These are phyloP conservation scores for Priceomyces fermenticarens DNA, from an alignment of 805 yeast genomes.

Conservation along the genomic window DNA sequence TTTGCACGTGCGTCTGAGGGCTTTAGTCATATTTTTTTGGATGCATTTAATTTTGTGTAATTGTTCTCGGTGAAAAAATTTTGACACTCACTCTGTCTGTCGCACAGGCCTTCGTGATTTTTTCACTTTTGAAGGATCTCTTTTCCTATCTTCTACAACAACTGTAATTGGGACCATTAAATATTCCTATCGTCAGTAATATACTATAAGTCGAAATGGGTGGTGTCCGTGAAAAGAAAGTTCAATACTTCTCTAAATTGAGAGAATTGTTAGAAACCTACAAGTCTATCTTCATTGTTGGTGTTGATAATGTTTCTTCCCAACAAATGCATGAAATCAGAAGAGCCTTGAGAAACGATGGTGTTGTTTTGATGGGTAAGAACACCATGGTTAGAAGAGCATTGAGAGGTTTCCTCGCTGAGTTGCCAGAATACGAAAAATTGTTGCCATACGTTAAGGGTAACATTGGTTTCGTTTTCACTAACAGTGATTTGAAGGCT, in stretches of 20 bases:
- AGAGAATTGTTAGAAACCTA: conserved; percentile 93
- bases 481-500: conserved; percentile 89
- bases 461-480: conserved; percentile 99
- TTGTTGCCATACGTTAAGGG: conserved; percentile 93
- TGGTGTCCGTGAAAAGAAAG: conserved; percentile 98
- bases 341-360: conserved; percentile 92
- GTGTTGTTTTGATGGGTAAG: conserved; percentile 98
- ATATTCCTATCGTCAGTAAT: conserved; percentile 78
- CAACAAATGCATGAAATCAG: conserved; percentile 99
- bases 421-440: conserved; percentile 95
- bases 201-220: conserved; percentile 91
- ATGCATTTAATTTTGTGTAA: no score
- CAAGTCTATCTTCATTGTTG: conserved; percentile 98
- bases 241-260: conserved; percentile 91
- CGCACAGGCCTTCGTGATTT: not conserved
- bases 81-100: not conserved
- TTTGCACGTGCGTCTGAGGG: conserved; percentile 11
- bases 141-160: conserved; percentile 1
- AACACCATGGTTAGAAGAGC: conserved; percentile 99
- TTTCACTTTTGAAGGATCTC: not conserved
- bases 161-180: conserved; percentile 57
- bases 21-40: conserved; percentile 1
- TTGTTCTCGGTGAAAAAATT: conserved; percentile 1
- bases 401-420: conserved; percentile 90
- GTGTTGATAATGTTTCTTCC: conserved; percentile 99